These are phyloP conservation scores for Zangia roseola DNA, from an alignment of 768 basidiomycete species.

Conservation along the genomic window DNA sequence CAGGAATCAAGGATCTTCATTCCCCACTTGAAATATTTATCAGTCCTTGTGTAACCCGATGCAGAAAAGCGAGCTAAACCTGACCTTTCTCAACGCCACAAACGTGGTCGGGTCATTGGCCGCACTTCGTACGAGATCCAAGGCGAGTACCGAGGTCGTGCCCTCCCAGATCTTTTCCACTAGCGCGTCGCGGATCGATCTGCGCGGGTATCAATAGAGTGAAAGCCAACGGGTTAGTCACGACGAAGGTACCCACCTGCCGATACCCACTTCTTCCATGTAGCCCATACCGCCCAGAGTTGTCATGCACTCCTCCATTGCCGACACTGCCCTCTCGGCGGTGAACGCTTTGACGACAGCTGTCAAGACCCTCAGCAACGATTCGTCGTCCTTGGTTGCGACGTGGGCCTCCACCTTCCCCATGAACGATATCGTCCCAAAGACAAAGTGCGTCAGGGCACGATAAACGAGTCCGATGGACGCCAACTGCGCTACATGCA, in stretches of 20 bases:
- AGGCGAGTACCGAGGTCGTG: conserved; percentile 62
- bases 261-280: conserved; percentile 80
- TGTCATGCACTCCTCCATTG: conserved; percentile 75
- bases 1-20: conserved; percentile 41
- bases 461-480: conserved; percentile 61
- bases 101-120: conserved; percentile 43
- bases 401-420: conserved; percentile 60
- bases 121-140: conserved; percentile 60
- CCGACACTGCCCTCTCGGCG: conserved; percentile 58
- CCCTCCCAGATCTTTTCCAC: conserved; percentile 89
- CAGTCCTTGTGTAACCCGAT: background rate
- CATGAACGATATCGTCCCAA: conserved; percentile 57
- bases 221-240: background rate
- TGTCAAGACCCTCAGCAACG: conserved; percentile 60
- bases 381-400: conserved; percentile 48
- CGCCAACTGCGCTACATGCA: conserved; percentile 68
- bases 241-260: conserved; percentile 36
- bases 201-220: conserved; percentile 10
- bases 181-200: conserved; percentile 61
- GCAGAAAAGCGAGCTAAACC: conserved; percentile 15
- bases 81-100: conserved; percentile 49
- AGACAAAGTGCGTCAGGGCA: conserved; percentile 60
- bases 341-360: conserved; percentile 71
- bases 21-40: conserved; percentile 48
- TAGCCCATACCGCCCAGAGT: conserved; percentile 76